phyloP scores from a whole-genome alignment of 2,329 filamentous ascomycete genomes.

The Pyrenophora teres region DNA sequence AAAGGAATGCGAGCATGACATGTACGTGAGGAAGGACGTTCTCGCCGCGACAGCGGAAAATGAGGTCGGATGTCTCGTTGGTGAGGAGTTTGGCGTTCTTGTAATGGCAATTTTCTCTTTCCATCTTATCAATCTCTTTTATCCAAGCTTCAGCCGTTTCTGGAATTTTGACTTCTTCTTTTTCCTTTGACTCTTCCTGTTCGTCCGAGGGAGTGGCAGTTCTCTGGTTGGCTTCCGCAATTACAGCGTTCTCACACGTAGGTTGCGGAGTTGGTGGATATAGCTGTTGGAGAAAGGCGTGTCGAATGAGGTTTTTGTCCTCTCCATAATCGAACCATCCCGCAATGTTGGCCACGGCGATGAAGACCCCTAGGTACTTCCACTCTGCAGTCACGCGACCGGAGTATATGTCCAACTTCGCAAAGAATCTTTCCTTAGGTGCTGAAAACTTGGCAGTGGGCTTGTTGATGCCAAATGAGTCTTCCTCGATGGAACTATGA shows the following conservation, averaged over 20 bases:
- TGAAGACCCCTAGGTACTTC: slow-evolving; percentile 63
- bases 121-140: neutral
- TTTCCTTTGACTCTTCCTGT: neutral
- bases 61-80: slow-evolving; percentile 52
- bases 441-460: neutral
- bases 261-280: neutral
- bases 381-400: slow-evolving; percentile 56
- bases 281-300: slow-evolving; percentile 15
- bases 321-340: slow-evolving; percentile 60
- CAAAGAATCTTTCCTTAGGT: slow-evolving; percentile 55
- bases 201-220: neutral
- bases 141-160: neutral
- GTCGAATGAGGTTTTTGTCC: slow-evolving; percentile 49
- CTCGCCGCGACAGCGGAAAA: slow-evolving; percentile 59
- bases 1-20: slow-evolving; percentile 65
- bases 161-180: neutral
- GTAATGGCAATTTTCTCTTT: neutral
- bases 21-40: slow-evolving; percentile 68
- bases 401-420: slow-evolving; percentile 63
- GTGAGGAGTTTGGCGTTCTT: slow-evolving; percentile 12
- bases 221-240: neutral
- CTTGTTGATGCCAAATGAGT: neutral
- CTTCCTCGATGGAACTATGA: neutral
- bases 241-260: neutral
- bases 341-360: slow-evolving; percentile 62